These are phyloP conservation scores for Yarrowia sp. DNA, from an alignment of 805 yeast genomes.

Conservation along the genomic window DNA sequence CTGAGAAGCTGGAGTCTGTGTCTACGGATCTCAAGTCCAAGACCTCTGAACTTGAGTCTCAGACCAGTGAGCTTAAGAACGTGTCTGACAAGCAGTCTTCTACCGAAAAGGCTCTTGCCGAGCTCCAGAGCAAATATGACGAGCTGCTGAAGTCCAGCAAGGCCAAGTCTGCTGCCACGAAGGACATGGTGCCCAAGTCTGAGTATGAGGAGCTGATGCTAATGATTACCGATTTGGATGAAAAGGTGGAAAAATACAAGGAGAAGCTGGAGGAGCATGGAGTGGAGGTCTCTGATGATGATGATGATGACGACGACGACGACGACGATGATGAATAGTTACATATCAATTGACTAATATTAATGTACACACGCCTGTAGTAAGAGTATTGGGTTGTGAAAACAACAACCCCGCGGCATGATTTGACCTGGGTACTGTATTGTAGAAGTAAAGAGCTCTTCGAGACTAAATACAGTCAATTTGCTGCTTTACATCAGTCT, in stretches of 20 bases:
- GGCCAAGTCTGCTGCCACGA: conserved; percentile 27
- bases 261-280: conserved; percentile 50
- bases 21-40: background rate
- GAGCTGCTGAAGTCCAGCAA: conserved; percentile 2
- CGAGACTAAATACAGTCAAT: too few relatives aligned
- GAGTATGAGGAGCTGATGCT: conserved; percentile 74
- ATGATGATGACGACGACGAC: conserved; percentile 61
- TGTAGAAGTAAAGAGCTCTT: too few relatives aligned
- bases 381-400: too few relatives aligned
- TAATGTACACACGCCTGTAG: too few relatives aligned
- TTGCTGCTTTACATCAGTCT: too few relatives aligned
- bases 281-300: conserved; percentile 68
- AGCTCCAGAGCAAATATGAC: background rate
- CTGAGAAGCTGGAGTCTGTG: background rate
- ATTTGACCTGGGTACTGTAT: too few relatives aligned
- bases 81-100: background rate
- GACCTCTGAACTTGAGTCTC: background rate
- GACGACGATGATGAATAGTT: conserved; percentile 39
- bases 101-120: background rate
- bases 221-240: conserved; percentile 73
- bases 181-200: conserved; percentile 44
- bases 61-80: conserved; percentile 6
- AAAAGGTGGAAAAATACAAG: conserved; percentile 58
- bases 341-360: background rate
- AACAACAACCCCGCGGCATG: too few relatives aligned